These are phyloP conservation scores for Circinella minor DNA, from an alignment of 371 early-diverging fungal species.

Conservation along the genomic window DNA sequence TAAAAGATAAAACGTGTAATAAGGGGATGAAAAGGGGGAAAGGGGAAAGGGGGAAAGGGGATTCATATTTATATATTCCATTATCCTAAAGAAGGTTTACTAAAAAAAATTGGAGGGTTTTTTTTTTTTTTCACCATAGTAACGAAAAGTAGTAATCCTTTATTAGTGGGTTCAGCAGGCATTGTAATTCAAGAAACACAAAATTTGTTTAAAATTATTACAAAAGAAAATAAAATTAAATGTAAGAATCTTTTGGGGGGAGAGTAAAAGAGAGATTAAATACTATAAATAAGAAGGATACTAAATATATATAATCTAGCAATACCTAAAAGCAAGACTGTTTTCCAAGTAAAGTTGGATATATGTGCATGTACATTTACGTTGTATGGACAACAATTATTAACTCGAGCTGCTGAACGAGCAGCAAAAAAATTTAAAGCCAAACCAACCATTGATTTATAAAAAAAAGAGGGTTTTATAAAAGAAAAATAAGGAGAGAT, in stretches of 20 bases:
- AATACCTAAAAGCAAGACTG: slow-evolving; percentile 78
- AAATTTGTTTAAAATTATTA: slow-evolving; percentile 83
- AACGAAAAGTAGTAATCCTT: slow-evolving; percentile 79
- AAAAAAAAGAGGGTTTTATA: slow-evolving; percentile 7
- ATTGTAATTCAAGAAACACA: slow-evolving; percentile 91
- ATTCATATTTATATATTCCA: no score
- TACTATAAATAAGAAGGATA: neutral
- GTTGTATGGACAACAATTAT: slow-evolving; percentile 85
- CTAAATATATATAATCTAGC: slow-evolving; percentile 33
- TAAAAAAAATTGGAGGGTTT: no score
- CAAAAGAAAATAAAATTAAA: slow-evolving; percentile 64
- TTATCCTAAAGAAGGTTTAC: no score
- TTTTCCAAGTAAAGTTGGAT: slow-evolving; percentile 69
- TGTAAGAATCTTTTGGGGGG: slow-evolving; percentile 49
- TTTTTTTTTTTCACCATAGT: slow-evolving; percentile 43
- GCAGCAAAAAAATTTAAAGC: slow-evolving; percentile 87
- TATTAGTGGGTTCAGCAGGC: slow-evolving; percentile 77
- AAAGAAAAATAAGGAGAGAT: neutral
- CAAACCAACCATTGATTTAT: slow-evolving; percentile 81
- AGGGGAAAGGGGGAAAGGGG: no score
- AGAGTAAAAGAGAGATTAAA: neutral
- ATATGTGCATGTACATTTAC: slow-evolving; percentile 48
- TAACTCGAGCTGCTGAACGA: slow-evolving; percentile 76
- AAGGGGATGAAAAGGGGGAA: no score
- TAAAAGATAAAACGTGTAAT: no score